Base-by-base conservation (phyloP, 176 grass and related monocot species). In the Poa annua region DNA sequence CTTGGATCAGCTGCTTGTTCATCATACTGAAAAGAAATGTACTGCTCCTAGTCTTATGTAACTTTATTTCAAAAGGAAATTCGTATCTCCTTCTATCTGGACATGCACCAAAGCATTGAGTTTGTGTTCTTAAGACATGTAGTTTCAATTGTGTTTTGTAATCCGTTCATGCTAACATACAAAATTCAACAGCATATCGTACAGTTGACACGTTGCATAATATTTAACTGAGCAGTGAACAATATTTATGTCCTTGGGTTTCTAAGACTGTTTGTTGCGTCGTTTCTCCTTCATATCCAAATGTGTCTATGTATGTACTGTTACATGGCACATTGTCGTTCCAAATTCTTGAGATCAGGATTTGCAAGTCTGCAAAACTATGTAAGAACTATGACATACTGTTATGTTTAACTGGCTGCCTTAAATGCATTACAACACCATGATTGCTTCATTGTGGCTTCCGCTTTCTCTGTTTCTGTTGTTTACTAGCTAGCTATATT, bases 351-450 rank as follows among this genome's bases (percentile, higher is more conserved):
- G 19, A 62, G 36, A 89, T 41, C 69, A 65, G 64, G 13, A 39
- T 76, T 81, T 76, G 32, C 7, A 61, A 24, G 19, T 36, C 9
- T 71, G 22, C 34, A 76, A 29, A 29, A 65, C 47, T 66, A 74
- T 4, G 11, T 42, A 53, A 53, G 77, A 34, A 71, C 26, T 77
- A 41, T 15, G 47, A 44, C 25, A 22, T 53, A 26, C 32, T 54
- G 24, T 82, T 85, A 57, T n/a, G 34, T 54, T 65, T 42, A 41
- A 47, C 78, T 54, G 26, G 25, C 26, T 89, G 76, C 77, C 24
- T 6, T 39, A 16, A 71, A 59, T 21, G 17, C 64, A 70, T 36
- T 62, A 4, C 77, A 53, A 77, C 63, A 70, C 45, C 47, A 81
- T 62, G 34, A 42, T 63, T 81, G 44, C 19, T 81, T 63, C 7